Conservation (phyloP, 1,284 basidiomycete species). For the Ceratobasidium sp. region DNA sequence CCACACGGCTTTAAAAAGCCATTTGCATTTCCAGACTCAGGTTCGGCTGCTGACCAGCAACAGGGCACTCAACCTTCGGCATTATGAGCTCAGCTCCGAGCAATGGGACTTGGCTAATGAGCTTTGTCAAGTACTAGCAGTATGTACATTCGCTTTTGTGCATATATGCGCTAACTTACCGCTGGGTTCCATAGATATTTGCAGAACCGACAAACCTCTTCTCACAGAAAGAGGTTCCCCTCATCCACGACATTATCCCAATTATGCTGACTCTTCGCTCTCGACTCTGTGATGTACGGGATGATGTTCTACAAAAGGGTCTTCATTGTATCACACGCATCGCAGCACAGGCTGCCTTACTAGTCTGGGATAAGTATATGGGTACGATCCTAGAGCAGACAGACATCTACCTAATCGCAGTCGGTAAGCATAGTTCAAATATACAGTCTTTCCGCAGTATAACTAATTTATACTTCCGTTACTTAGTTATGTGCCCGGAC, state of each 20-base stretch:
- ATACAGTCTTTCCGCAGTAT: no score
- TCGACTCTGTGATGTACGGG: neutral
- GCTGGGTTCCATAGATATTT: slow-evolving; percentile 1
- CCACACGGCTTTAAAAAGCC: slow-evolving; percentile 9
- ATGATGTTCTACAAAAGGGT: neutral
- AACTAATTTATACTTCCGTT: neutral
- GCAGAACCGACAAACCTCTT: slow-evolving; percentile 25
- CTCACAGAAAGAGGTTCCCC: slow-evolving; percentile 9
- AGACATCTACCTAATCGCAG: slow-evolving; percentile 14
- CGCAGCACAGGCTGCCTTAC: slow-evolving; percentile 2
- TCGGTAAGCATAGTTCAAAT: slow-evolving; percentile 1
- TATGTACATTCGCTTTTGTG: neutral
- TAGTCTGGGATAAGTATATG: slow-evolving; percentile 24
- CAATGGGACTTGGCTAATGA: slow-evolving; percentile 24
- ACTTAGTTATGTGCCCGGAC: slow-evolving; percentile 30
- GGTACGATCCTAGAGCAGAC: slow-evolving; percentile 23
- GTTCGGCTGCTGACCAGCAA: neutral
- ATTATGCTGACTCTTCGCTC: neutral
- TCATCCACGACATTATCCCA: slow-evolving; percentile 15
- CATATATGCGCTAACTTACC: neutral
- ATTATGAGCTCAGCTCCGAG: neutral
- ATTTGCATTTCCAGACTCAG: slow-evolving; percentile 9
- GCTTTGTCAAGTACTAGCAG: neutral
- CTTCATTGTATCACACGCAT: slow-evolving; percentile 16
- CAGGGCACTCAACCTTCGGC: neutral